Base-by-base conservation (phyloP, 176 grass and related monocot species). In the Chrysopogon serrulatus region DNA sequence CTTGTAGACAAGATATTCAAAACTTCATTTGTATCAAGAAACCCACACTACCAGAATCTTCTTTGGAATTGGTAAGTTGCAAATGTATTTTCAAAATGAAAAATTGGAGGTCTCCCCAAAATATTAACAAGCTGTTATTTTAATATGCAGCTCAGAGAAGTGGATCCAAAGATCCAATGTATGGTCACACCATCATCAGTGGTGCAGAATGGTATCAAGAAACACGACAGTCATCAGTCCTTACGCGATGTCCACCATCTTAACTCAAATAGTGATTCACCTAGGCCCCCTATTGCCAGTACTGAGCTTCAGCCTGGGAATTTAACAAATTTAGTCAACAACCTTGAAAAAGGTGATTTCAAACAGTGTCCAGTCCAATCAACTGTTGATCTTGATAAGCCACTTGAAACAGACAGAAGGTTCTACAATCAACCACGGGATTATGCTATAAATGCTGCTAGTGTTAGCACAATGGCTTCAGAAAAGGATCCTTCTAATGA, bases 51-150 rank as follows among this genome's bases (percentile, higher is more conserved):
- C 76, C 23, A 36, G 81, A 77, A 81, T 71, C 81, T 85, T 91
- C 70, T 65, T 79, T 91, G 68, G 49, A 91, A 44, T 61, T 91
- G 85, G 89, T 91, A 88, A 71, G 85, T 85, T 53, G 37, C 70
- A 81, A 59, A 56, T 27, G 30, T 86, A 71, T 76, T 40, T 60
- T 77, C 26, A 78, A 34, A 71, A 71, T 53, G 51, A 21, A 10
- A 30, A 56, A 41, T 70, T 27, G 57, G 65, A 71, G 26, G 27
- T 36, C 51, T 41, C 67, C 36, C 41, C 10, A 27, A 71, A 42
- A 67, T 56, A 31, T 68, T 80, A 43, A 12, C 39, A 27, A 69
- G 4, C 69, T 62, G 40, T 14, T 62, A 56, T 65, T 80, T 90
- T 80, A 48, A 48, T 81, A 6, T 81, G 68, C 82, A 89, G 82